Conservation (phyloP, 2,329 filamentous ascomycete genomes). For the Clarireedia homoeocarpa region DNA sequence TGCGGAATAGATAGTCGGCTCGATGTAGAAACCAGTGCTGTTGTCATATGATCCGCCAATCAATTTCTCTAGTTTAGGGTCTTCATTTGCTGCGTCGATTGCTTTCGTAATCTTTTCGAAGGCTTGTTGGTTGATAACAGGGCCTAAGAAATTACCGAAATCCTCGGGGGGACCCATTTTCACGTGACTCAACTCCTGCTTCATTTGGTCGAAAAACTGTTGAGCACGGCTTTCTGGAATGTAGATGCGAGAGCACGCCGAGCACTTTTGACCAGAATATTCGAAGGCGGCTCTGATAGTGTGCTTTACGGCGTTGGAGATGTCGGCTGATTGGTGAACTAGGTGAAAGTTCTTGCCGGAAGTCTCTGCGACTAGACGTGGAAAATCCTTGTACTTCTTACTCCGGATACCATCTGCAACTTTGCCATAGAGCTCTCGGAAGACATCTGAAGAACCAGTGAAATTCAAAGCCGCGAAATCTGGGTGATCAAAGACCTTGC, state of each 20-base stretch:
- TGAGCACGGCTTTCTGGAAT: constrained; percentile 69
- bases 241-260: too few relatives aligned
- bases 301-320: constrained; percentile 71
- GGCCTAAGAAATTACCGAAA: constrained; percentile 74
- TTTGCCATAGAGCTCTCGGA: constrained; percentile 79
- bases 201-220: constrained; percentile 67
- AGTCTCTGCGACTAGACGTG: constrained; percentile 82
- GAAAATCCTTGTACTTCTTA: constrained; percentile 76
- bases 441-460: constrained; percentile 86
- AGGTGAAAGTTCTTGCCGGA: constrained; percentile 93
- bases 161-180: constrained; percentile 59
- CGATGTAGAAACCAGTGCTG: constrained; percentile 73
- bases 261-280: constrained; percentile 89
- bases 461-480: constrained; percentile 90
- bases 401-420: constrained; percentile 76
- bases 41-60: constrained; percentile 71
- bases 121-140: constrained; percentile 73
- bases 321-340: constrained; percentile 67
- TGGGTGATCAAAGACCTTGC: constrained; percentile 64
- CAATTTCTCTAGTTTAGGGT: constrained; percentile 63
- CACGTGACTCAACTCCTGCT: constrained; percentile 58
- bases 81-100: constrained; percentile 73
- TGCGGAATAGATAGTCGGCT: constrained; percentile 75
- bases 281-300: constrained; percentile 84
- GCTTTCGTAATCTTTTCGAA: constrained; percentile 75